Percentiles rank a stretch among this genome's conserved stretches.
Conservation (phyloP, 305 asterid genomes). For the Fraxinus latifolia region DNA sequence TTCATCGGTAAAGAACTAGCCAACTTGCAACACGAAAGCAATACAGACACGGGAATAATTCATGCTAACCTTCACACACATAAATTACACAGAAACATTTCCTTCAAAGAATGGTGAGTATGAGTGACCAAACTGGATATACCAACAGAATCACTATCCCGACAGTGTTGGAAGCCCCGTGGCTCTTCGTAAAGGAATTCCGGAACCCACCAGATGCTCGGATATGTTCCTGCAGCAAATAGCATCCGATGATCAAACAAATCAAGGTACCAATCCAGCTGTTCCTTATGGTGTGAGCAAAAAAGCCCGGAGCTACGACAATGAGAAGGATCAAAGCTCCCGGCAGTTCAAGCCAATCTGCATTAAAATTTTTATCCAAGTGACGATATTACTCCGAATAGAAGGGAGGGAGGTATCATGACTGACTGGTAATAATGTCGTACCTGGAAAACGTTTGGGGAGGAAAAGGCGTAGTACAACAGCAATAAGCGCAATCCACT, state of each 20-base stretch:
- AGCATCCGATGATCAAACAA: conserved; percentile 71
- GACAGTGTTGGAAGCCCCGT: conserved; percentile 67
- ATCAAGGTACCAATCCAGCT: conserved; percentile 40
- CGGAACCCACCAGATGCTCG: conserved; percentile 90
- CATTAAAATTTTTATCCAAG: conserved; percentile 10
- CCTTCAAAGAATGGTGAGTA: conserved; percentile 41
- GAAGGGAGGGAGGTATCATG: background rate
- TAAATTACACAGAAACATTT: conserved; percentile 4
- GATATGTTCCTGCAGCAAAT: conserved; percentile 90
- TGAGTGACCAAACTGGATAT: conserved; percentile 84
- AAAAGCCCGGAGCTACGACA: conserved; percentile 65
- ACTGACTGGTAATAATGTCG: background rate
- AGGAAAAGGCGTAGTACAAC: conserved; percentile 74
- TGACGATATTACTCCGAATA: background rate
- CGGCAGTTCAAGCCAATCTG: conserved; percentile 90
- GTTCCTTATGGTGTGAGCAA: conserved; percentile 50
- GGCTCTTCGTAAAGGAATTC: conserved; percentile 69
- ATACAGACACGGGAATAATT: background rate
- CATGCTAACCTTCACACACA: conserved; percentile 1
- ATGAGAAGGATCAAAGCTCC: conserved; percentile 63
- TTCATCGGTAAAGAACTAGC: background rate
- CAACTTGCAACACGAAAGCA: background rate
- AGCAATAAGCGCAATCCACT: conserved; percentile 70
- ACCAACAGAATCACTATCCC: conserved; percentile 74
- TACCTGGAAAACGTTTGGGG: conserved; percentile 65